Percentiles rank a stretch among this genome's conserved stretches.
Evolutionary conservation across 2,329 filamentous ascomycete genomes (phyloP).

Genomic region (Ascochyta fabae): DNA sequence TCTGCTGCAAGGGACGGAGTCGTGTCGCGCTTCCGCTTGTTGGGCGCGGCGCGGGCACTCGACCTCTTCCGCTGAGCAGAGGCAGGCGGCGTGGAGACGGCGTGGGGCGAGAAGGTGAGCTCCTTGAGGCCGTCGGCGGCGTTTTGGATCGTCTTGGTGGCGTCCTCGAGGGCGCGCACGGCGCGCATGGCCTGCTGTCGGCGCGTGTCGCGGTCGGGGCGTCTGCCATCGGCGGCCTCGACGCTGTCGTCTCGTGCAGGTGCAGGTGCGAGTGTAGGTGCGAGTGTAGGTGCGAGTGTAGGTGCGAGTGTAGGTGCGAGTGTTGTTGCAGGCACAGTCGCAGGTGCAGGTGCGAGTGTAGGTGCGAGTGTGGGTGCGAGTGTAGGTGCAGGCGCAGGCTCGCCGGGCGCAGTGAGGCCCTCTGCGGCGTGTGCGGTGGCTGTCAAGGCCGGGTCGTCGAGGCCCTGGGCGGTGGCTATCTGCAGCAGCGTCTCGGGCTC

Average conservation of each 20-base stretch:
- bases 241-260: slow-evolving; percentile 63
- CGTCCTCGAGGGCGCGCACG: slow-evolving; percentile 46
- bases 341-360: neutral
- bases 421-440: slow-evolving; percentile 21
- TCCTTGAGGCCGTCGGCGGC: slow-evolving; percentile 46
- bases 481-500: slow-evolving; percentile 38
- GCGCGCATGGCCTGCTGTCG: slow-evolving; percentile 57
- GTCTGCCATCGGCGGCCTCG: slow-evolving; percentile 76
- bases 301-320: neutral
- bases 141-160: slow-evolving; percentile 42
- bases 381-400: slow-evolving; percentile 5
- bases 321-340: neutral
- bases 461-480: slow-evolving; percentile 27
- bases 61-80: slow-evolving; percentile 32
- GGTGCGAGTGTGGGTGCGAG: neutral
- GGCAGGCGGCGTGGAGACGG: slow-evolving; percentile 24
- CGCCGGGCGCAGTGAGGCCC: slow-evolving; percentile 17
- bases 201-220: slow-evolving; percentile 70
- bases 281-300: neutral
- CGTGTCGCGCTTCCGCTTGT: slow-evolving; percentile 64
- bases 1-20: slow-evolving; percentile 41
- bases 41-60: slow-evolving; percentile 33
- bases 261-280: neutral
- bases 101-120: slow-evolving; percentile 36
- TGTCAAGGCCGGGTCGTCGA: slow-evolving; percentile 23